A percentile compares a stretch with the other conserved stretches of the same genome.
phyloP scores from a whole-genome alignment of 2,329 filamentous ascomycete species.

The Verticillium isaacii region DNA sequence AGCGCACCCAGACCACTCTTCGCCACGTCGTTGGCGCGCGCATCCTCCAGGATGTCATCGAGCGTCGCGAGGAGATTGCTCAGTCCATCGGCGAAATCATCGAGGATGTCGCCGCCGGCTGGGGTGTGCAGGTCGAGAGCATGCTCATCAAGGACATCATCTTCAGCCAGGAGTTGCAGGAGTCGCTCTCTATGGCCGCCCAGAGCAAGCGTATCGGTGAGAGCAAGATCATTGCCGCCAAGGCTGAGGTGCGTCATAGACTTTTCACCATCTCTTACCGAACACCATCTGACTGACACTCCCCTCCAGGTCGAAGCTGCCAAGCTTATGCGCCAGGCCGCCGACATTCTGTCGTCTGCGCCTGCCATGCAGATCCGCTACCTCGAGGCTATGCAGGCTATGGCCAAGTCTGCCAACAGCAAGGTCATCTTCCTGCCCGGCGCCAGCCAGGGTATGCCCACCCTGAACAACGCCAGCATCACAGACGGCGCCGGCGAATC shows the following conservation, averaged over 20 bases:
- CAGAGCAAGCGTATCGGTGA: constrained; percentile 98
- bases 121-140: constrained; percentile 94
- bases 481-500: constrained; percentile 23
- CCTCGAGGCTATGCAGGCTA: constrained; percentile 96
- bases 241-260: constrained; percentile 61
- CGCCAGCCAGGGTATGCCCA: constrained; percentile 50
- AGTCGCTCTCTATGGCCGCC: constrained; percentile 94
- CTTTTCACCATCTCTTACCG: not conserved
- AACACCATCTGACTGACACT: not conserved
- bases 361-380: constrained; percentile 98
- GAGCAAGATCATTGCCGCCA: constrained; percentile 95
- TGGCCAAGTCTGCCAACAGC: constrained; percentile 89
- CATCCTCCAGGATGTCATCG: constrained; percentile 95
- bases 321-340: constrained; percentile 89
- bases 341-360: constrained; percentile 85
- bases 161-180: constrained; percentile 92
- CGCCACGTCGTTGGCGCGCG: constrained; percentile 95
- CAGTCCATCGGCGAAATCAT: constrained; percentile 96
- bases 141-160: constrained; percentile 99
- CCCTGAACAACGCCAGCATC: constrained; percentile 37
- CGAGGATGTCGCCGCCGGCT: constrained; percentile 86
- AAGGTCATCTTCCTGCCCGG: constrained; percentile 83
- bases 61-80: constrained; percentile 95
- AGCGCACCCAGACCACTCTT: constrained; percentile 96
- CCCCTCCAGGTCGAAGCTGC: constrained; percentile 70